Base-by-base conservation (phyloP, 2,329 filamentous ascomycete genomes). In the Tolypocladium ophioglossoides region DNA sequence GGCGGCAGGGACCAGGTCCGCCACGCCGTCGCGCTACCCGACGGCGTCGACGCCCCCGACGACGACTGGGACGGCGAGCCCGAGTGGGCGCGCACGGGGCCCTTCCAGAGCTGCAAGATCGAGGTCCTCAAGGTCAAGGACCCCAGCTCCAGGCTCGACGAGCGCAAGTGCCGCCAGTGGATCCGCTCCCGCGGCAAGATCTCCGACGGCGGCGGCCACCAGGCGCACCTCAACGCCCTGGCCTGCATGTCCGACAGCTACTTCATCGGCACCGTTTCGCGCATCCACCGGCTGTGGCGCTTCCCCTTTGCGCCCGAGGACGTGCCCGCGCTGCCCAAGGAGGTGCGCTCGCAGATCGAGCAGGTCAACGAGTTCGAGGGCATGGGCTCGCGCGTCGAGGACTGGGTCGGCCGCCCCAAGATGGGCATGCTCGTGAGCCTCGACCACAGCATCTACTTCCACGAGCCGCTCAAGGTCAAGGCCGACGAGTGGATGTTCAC, bases 171-270 rank as follows among this genome's bases (percentile, higher is more conserved):
- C 55, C 77, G 82, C 51, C 83, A 85, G 61, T 92, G 90, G 89
- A 78, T 91, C 59, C 84, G 86, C 52, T 84, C 87, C 11, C 75
- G 85, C 51, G 91, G 91, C 35, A 77, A 70, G 55, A 94, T 97
- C 63, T 87, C 85, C 44, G 77, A 80, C 1, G 76, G 76, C 4
- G 89, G 89, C 22, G 89, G 90, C 1, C 82, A 86, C 59, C 81
- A 87, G 63, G 89, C 91, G 12, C 91, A 97, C 67, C 76, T 96
- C 38, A 86, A 82, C 39, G 94, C 94, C 10, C 77, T 99, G 57
- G 92, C 92, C 27, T 99, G 97, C 74, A 88, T 97, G 75, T 89
- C 85, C 30, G 92, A 97, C 72, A 87, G 82, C 66, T 94, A 89
- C 73, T 97, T 99, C 72, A 91, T 97, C 68, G 91, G 89, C 40